Evolutionary conservation across 768 basidiomycete genomes (phyloP), one percentile per base, ranked within the genome.

Genomic region (Hygrophorus pudorinus): DNA sequence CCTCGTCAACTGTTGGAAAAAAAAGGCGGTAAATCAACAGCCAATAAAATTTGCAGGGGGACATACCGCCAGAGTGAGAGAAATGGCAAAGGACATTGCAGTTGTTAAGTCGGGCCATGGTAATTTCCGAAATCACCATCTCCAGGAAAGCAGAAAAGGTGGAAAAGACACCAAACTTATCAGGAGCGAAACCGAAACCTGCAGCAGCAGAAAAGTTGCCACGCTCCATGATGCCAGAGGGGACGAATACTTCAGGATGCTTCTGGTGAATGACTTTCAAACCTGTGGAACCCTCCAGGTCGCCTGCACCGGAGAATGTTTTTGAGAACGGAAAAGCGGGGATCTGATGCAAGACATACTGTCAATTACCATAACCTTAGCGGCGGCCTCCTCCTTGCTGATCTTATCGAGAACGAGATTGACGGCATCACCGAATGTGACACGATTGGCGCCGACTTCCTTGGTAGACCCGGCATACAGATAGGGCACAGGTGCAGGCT

Each of bases 71-170:
- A 17, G 87, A 81, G 64, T 92, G 89, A 17, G 87, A 90, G 67
- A 90, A 92, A 65, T 92, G 89, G 55, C 73, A 81, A 17, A 92
- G 73, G 7, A 91, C 80, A 56, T 91, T 92, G 69, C 85, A 85
- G 53, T 84, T 72, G 62, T 92, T 92, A 59, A 92, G 62, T 42
- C 89, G 76, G n/a, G 89, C 89, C 89, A 91, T 92, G 9, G 89
- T 91, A 41, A 90, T 66, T 61, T 92, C 89, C 4, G 86, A 89
- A 43, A 92, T 62, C 39, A 85, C 70, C 89, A 91, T 91, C 73
- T 92, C 89, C 46, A 89, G 70, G 72, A 92, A 92, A 3, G 89
- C 88, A 39, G 84, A 85, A 66, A 92, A 92, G 3, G 89, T 91
- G 18, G 86, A 87, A 67, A 88, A 88, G 45, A 89, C 85, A 48